Evolutionary conservation across 2,329 filamentous ascomycete genomes (phyloP).

Genomic region (Diatrype stigma): DNA sequence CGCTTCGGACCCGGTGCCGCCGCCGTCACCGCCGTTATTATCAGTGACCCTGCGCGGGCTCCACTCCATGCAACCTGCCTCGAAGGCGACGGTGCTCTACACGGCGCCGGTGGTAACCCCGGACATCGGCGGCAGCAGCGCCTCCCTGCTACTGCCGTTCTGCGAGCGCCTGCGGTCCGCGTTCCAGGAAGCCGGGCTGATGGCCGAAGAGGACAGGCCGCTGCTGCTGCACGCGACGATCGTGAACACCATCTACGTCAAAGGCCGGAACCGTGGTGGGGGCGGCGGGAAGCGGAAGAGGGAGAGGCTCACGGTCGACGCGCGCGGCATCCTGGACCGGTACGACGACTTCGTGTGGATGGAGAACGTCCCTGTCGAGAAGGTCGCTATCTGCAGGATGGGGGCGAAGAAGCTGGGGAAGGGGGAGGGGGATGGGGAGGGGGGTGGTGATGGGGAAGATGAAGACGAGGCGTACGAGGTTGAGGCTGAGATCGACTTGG

Average conservation of each 20-base stretch:
- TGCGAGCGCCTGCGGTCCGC: slow-evolving; percentile 48
- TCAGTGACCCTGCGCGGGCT: slow-evolving; percentile 51
- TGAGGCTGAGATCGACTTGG: slow-evolving; percentile 41
- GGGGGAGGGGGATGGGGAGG: slow-evolving; percentile 50
- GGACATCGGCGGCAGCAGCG: slow-evolving; percentile 41
- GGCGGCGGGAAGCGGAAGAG: slow-evolving; percentile 18
- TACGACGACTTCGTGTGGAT: slow-evolving; percentile 70
- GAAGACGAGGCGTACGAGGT: slow-evolving; percentile 53
- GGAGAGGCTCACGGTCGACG: slow-evolving; percentile 48
- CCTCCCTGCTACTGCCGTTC: slow-evolving; percentile 54
- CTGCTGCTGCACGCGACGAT: slow-evolving; percentile 81
- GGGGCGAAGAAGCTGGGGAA: slow-evolving; percentile 64
- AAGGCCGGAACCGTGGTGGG: slow-evolving; percentile 27
- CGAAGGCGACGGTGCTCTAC: slow-evolving; percentile 61
- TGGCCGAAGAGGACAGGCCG: slow-evolving; percentile 56
- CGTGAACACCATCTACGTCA: slow-evolving; percentile 78
- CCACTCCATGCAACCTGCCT: slow-evolving; percentile 55
- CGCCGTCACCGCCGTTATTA: slow-evolving; percentile 21
- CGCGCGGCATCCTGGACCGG: slow-evolving; percentile 48
- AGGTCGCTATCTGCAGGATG: slow-evolving; percentile 80
- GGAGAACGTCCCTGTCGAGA: slow-evolving; percentile 60
- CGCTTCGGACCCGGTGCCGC: not conserved
- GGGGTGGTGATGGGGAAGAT: slow-evolving; percentile 47
- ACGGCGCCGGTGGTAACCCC: slow-evolving; percentile 55
- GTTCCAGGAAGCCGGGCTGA: slow-evolving; percentile 54